Percentiles rank a stretch among this genome's conserved stretches.
Evolutionary conservation across 495 filamentous ascomycete genomes (phyloP).

Genomic region (Tuber indicum): DNA sequence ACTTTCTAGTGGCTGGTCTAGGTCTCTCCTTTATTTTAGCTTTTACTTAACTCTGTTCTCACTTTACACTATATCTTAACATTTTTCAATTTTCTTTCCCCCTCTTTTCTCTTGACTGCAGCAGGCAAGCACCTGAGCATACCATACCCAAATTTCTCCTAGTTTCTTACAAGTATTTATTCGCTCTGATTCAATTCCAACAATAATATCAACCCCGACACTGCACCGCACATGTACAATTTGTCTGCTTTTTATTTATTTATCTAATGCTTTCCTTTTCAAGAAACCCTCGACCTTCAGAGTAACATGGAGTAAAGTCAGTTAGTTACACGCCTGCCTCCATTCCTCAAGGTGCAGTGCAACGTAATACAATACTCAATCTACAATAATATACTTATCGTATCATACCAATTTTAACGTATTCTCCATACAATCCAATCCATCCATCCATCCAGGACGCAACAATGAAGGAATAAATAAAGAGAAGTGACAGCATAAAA

Average conservation of each 20-base stretch:
- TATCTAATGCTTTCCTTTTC: not conserved
- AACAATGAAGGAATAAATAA: not conserved
- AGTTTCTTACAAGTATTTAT: not conserved
- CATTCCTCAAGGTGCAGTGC: not conserved
- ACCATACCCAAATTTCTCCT: not conserved
- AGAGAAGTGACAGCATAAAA: not conserved
- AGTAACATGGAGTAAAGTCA: not conserved
- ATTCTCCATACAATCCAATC: not conserved
- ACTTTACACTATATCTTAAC: not conserved
- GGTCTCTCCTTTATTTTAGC: not conserved
- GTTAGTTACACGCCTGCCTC: not conserved
- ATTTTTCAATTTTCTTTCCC: not conserved
- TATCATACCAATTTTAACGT: not conserved
- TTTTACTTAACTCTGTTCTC: not conserved
- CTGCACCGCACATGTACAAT: not conserved
- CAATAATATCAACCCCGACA: not conserved
- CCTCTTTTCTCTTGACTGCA: not conserved
- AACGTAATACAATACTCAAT: not conserved
- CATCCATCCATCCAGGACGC: slow-evolving; percentile 1
- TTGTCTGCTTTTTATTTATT: not conserved
- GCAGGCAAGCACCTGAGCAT: not conserved
- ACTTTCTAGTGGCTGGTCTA: not conserved
- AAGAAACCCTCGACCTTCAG: not conserved
- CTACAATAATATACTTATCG: not conserved
- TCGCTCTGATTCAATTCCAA: not conserved